Conservation (phyloP, 75 land plant genomes). For the Pinus albicaulis region DNA sequence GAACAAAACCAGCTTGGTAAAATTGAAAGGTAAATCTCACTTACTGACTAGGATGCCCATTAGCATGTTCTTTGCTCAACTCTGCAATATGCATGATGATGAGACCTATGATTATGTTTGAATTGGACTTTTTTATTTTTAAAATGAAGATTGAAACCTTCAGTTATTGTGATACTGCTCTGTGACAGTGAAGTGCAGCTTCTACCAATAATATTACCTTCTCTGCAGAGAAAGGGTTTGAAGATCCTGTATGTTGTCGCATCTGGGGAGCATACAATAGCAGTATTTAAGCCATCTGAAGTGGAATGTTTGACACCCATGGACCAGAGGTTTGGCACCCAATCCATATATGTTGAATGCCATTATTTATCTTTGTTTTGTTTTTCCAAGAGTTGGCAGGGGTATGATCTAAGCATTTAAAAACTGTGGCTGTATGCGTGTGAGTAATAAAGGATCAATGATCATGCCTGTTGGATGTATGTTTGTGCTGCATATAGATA, state of each 20-base stretch:
- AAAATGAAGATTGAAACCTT: neutral
- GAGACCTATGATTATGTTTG: neutral
- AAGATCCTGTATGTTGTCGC: constrained; percentile 37
- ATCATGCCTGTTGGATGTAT: neutral
- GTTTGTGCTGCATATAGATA: constrained; percentile 2
- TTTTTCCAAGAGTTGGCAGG: neutral
- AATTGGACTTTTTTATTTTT: neutral
- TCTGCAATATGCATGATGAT: neutral
- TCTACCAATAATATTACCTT: constrained; percentile 17
- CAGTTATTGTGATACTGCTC: neutral
- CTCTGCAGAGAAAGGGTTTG: constrained; percentile 9
- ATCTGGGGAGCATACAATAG: constrained; percentile 44
- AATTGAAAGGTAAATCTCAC: constrained; percentile 22
- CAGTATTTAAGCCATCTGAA: constrained; percentile 13
- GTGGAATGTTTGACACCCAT: neutral
- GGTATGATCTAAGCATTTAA: too few relatives aligned
- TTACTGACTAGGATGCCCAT: neutral
- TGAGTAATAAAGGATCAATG: neutral
- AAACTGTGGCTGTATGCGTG: too few relatives aligned
- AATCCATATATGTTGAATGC: neutral
- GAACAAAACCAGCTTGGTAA: constrained; percentile 45
- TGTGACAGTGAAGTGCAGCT: constrained; percentile 22
- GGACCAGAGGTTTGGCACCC: too few relatives aligned
- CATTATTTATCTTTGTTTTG: neutral
- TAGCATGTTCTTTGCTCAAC: neutral